Evolutionary conservation across 106 monocot genomes (phyloP).

Genomic region (Apostasia shenzhenica): DNA sequence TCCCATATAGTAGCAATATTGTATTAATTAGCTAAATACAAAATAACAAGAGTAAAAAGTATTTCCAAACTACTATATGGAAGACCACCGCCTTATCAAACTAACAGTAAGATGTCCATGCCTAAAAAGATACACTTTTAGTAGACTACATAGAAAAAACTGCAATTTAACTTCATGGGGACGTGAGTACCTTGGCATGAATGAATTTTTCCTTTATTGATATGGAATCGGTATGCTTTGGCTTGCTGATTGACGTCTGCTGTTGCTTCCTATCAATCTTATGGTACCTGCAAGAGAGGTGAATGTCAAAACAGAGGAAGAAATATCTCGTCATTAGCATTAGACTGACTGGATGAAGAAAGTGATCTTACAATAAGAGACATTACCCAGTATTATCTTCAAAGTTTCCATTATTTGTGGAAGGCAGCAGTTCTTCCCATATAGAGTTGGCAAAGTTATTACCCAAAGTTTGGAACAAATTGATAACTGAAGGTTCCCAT

Average conservation of each 20-base stretch:
- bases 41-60: too few relatives aligned
- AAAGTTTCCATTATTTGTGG: conserved; percentile 23
- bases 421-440: conserved; percentile 76
- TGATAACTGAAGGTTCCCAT: conserved; percentile 97
- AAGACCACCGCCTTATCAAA: too few relatives aligned
- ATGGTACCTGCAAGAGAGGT: conserved; percentile 30
- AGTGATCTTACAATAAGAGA: background rate
- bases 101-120: too few relatives aligned
- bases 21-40: too few relatives aligned
- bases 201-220: conserved; percentile 98
- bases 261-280: conserved; percentile 33
- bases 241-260: conserved; percentile 44
- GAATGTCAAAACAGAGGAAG: background rate
- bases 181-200: conserved; percentile 76
- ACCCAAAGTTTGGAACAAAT: conserved; percentile 84
- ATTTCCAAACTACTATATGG: too few relatives aligned
- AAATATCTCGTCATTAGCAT: background rate
- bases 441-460: conserved; percentile 84
- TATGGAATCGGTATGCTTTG: conserved; percentile 71
- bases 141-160: too few relatives aligned
- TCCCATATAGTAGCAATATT: too few relatives aligned
- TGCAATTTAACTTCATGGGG: too few relatives aligned
- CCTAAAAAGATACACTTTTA: too few relatives aligned
- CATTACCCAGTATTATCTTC: conserved; percentile 56
- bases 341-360: too few relatives aligned